Percentiles rank a stretch among this genome's conserved stretches.
These are phyloP conservation scores for Erysiphe neolycopersici DNA, from an alignment of 2,329 filamentous ascomycete genomes.

Conservation along the genomic window DNA sequence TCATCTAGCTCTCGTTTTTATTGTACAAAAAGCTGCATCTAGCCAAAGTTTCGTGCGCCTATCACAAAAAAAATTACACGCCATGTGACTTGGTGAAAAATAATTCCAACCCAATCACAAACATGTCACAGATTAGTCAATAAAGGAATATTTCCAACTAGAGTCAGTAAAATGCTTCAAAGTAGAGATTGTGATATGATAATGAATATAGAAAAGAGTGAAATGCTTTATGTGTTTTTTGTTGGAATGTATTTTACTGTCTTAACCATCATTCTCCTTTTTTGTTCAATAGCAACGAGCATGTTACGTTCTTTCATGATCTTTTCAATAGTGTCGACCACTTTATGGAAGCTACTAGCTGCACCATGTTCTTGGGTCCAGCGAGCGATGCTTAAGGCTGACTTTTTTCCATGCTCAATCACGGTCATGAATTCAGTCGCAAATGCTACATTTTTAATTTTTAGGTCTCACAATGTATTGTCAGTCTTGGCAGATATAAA, in stretches of 20 bases:
- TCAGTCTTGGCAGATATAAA: neutral
- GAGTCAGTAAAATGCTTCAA: no score
- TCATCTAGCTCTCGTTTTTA: no score
- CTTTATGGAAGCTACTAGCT: conserved; percentile 63
- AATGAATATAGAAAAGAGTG: no score
- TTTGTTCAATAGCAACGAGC: conserved; percentile 39
- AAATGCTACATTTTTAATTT: conserved; percentile 70
- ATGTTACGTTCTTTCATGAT: conserved; percentile 38
- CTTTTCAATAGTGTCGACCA: conserved; percentile 48
- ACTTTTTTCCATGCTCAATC: conserved; percentile 56
- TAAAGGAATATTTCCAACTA: no score
- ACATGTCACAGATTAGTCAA: no score
- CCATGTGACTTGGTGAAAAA: no score
- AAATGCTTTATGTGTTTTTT: neutral
- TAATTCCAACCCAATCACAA: no score
- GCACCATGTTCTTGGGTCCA: conserved; percentile 84
- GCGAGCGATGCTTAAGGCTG: conserved; percentile 51
- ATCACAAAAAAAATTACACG: no score
- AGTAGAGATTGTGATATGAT: no score
- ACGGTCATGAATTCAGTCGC: conserved; percentile 71
- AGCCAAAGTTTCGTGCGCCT: no score
- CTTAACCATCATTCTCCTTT: conserved; percentile 48
- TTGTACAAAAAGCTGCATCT: no score
- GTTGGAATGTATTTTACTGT: conserved; percentile 18
- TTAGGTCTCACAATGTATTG: conserved; percentile 27